Evolutionary conservation across 1,139 yeast species (phyloP).

Genomic region (Scheffersomyces illinoinensis): DNA sequence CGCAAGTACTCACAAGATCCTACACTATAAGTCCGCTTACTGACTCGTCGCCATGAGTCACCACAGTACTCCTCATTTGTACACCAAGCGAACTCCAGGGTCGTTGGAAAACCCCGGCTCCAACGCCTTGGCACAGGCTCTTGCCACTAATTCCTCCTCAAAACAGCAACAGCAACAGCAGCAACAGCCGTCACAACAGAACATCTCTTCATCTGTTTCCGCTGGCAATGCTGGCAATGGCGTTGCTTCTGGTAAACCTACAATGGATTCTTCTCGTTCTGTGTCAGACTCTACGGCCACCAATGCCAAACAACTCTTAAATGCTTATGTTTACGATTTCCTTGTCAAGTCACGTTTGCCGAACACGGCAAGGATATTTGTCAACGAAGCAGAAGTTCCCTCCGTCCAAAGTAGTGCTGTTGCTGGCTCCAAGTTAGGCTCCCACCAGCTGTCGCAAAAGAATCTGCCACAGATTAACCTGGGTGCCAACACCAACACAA

Average conservation of each 20-base stretch:
- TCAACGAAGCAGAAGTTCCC: constrained; percentile 68
- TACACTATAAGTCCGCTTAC: not conserved
- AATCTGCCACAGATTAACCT: constrained; percentile 19
- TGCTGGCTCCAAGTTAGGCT: constrained; percentile 2
- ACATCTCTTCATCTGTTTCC: not conserved
- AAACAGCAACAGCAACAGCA: constrained; percentile 1
- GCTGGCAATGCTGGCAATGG: not conserved
- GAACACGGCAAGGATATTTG: constrained; percentile 72
- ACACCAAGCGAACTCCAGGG: constrained; percentile 31
- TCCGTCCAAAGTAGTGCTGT: constrained; percentile 14
- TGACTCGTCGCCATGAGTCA: constrained; percentile 27
- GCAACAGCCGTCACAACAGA: constrained; percentile 1
- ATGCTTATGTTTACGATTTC: constrained; percentile 87
- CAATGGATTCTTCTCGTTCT: constrained; percentile 24
- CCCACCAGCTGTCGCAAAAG: constrained; percentile 12
- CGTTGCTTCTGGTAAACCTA: constrained; percentile 9
- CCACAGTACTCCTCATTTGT: constrained; percentile 36
- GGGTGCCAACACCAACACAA: constrained; percentile 2
- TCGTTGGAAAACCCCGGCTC: constrained; percentile 13
- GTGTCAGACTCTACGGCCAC: constrained; percentile 53
- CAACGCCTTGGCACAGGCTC: constrained; percentile 8
- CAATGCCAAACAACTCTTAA: constrained; percentile 66
- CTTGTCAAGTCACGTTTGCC: constrained; percentile 70
- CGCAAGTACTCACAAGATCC: not conserved
- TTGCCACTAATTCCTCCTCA: constrained; percentile 1